Evolutionary conservation across 1,139 yeast species (phyloP).

Genomic region (Candida tetrigidarum): DNA sequence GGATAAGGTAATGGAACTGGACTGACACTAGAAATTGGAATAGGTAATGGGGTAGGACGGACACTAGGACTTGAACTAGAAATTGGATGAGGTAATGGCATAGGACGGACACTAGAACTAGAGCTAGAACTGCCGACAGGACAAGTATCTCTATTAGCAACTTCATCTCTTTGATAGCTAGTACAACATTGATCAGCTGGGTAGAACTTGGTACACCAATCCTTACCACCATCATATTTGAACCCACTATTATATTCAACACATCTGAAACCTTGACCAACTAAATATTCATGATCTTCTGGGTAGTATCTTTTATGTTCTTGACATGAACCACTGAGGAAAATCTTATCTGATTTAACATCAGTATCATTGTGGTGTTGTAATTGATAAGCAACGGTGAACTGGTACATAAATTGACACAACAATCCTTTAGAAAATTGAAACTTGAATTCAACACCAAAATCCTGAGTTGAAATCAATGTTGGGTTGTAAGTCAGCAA

Average conservation of each 20-base stretch:
- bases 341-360: conserved; percentile 23
- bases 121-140: conserved; percentile 11
- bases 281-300: conserved; percentile 17
- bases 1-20: too few species aligned
- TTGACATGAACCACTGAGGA: conserved; percentile 25
- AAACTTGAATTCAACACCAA: conserved; percentile 25
- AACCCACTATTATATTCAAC: conserved; percentile 26
- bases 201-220: conserved; percentile 25
- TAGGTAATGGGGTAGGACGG: too few species aligned
- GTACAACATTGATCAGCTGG: conserved; percentile 22
- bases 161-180: conserved; percentile 20
- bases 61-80: too few species aligned
- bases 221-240: conserved; percentile 24
- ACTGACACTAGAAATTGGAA: too few species aligned
- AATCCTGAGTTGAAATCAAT: conserved; percentile 22
- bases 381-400: conserved; percentile 24
- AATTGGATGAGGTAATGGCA: too few species aligned
- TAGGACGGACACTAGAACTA: too few species aligned
- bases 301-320: conserved; percentile 20
- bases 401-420: conserved; percentile 25
- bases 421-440: conserved; percentile 22
- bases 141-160: conserved; percentile 21
- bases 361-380: conserved; percentile 17
- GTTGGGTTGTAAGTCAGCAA: conserved; percentile 21
- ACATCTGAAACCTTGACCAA: conserved; percentile 24